Conservation (phyloP, 1,284 basidiomycete genomes). For the Sporisorium scitamineum region DNA sequence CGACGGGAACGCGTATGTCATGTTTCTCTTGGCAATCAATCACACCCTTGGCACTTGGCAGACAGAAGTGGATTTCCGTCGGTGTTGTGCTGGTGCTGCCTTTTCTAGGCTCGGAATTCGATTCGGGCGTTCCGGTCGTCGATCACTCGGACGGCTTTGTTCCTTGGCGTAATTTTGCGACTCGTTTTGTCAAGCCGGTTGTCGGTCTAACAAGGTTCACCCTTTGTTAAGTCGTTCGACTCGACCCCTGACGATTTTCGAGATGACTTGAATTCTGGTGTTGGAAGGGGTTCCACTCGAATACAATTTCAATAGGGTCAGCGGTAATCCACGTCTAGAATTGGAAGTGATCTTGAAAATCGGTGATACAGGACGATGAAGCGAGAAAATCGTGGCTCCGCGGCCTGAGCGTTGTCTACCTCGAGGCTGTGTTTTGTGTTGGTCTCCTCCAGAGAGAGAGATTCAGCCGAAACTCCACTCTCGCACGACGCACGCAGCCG, state of each 20-base stretch:
- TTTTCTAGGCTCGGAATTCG: too few relatives aligned
- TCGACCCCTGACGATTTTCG: background rate
- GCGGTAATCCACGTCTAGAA: background rate
- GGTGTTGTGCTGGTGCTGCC: too few relatives aligned
- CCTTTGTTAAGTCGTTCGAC: background rate
- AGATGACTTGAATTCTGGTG: background rate
- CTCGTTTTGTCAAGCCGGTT: background rate
- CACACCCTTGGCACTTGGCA: background rate
- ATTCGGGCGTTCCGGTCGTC: too few relatives aligned
- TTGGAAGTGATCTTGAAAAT: background rate
- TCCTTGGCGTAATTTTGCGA: background rate
- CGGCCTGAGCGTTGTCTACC: too few relatives aligned
- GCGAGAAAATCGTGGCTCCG: too few relatives aligned
- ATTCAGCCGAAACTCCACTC: slow-evolving; percentile 2
- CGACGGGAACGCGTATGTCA: background rate
- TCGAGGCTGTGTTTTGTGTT: slow-evolving; percentile 6
- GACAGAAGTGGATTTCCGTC: background rate
- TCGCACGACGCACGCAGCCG: background rate
- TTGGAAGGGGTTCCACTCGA: slow-evolving; percentile 1
- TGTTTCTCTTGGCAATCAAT: background rate
- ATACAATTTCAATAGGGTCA: background rate
- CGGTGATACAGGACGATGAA: background rate
- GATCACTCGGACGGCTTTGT: background rate
- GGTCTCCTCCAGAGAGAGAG: background rate
- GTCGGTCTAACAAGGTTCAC: background rate